A percentile compares a stretch with the other conserved stretches of the same genome.
Evolutionary conservation across 139 green algal species (phyloP).

Genomic region (Auxenochlorella protothecoides): DNA sequence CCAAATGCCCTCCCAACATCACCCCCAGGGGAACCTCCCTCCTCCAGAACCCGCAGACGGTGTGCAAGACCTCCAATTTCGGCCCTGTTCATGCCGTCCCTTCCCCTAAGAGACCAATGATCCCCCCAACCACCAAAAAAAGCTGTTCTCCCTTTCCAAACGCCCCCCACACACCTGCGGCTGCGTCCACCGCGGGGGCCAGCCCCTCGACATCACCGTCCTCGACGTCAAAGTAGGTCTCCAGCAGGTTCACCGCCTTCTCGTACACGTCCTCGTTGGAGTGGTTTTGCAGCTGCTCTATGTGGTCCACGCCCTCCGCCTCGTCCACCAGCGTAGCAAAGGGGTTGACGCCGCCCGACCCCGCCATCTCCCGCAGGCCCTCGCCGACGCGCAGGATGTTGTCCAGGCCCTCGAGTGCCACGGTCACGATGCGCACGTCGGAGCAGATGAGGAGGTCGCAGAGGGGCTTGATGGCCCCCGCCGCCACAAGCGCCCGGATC

Average conservation of each 20-base stretch:
- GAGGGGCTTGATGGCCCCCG: constrained; percentile 87
- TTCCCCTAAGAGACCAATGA: too few relatives aligned
- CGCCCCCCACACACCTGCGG: too few relatives aligned
- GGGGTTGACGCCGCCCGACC: constrained; percentile 54
- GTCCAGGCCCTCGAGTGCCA: constrained; percentile 97
- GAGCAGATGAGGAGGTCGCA: constrained; percentile 88
- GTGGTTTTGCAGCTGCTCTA: constrained; percentile 89
- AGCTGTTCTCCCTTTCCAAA: too few relatives aligned
- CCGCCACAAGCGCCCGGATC: constrained; percentile 77
- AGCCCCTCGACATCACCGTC: constrained; percentile 95
- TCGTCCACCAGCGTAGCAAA: constrained; percentile 88
- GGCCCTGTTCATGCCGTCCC: too few relatives aligned
- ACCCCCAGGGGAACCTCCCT: too few relatives aligned
- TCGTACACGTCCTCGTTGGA: constrained; percentile 96
- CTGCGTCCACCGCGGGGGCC: constrained; percentile 48
- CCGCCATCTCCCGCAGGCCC: constrained; percentile 51
- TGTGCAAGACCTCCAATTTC: too few relatives aligned
- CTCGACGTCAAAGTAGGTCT: constrained; percentile 92
- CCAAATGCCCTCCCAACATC: too few relatives aligned
- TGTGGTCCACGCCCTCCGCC: constrained; percentile 95
- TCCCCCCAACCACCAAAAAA: too few relatives aligned
- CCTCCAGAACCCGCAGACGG: constrained; percentile 7
- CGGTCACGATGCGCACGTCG: constrained; percentile 90
- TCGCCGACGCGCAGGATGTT: constrained; percentile 96
- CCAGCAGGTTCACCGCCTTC: constrained; percentile 91